These are phyloP conservation scores for Tephrocybe sp. DNA, from an alignment of 768 basidiomycete genomes.

Conservation along the genomic window DNA sequence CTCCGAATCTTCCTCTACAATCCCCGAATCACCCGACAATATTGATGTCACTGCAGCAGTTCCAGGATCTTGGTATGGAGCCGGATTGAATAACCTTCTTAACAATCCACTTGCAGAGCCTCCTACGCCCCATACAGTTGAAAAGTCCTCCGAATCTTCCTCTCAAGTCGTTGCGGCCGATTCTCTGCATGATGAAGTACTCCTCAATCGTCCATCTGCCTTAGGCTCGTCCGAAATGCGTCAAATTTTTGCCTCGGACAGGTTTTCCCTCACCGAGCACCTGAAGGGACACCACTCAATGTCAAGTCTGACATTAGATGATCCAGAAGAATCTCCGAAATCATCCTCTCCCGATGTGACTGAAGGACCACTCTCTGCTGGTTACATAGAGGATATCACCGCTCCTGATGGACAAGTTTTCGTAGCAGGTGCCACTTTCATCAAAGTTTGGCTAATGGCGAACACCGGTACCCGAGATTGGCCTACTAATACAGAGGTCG, in stretches of 20 bases:
- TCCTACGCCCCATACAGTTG: background rate
- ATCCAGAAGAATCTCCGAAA: background rate
- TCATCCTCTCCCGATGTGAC: background rate
- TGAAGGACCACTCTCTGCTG: constrained; percentile 41
- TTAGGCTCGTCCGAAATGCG: constrained; percentile 7
- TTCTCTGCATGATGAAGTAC: constrained; percentile 29
- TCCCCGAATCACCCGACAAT: background rate
- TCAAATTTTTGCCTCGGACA: constrained; percentile 13
- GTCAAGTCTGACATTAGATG: constrained; percentile 14
- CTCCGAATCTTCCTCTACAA: background rate
- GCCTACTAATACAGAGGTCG: constrained; percentile 67
- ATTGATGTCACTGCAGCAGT: background rate
- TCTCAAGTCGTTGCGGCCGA: background rate
- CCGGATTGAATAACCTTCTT: constrained; percentile 11
- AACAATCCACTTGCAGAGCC: background rate
- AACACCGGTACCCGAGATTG: constrained; percentile 67
- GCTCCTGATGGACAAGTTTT: constrained; percentile 75
- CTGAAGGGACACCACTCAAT: constrained; percentile 26
- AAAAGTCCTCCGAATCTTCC: background rate
- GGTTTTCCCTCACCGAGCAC: constrained; percentile 30
- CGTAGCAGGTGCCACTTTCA: constrained; percentile 82
- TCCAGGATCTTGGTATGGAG: constrained; percentile 13
- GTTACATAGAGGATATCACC: constrained; percentile 66
- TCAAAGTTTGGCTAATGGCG: constrained; percentile 77
- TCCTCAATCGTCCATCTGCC: constrained; percentile 23